These are phyloP conservation scores for Cutaneotrichosporon mucoides DNA, from an alignment of 1,284 basidiomycete genomes.

Conservation along the genomic window DNA sequence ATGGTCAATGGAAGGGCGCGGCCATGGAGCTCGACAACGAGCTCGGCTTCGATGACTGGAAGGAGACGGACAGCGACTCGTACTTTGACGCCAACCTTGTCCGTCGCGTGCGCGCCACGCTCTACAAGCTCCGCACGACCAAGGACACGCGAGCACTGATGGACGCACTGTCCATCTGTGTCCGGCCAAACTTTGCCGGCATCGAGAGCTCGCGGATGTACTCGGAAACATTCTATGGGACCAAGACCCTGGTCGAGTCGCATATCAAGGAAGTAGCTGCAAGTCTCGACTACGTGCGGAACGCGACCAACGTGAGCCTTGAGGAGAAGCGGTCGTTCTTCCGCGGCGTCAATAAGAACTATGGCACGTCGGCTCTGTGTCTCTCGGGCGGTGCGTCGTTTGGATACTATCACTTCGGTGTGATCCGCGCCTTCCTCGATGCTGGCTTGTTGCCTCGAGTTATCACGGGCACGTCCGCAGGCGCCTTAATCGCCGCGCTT, in stretches of 20 bases:
- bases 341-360: conserved; percentile 78
- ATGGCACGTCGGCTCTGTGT: conserved; percentile 83
- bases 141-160: conserved; percentile 79
- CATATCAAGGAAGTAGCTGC: conserved; percentile 75
- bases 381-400: conserved; percentile 91
- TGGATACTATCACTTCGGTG: conserved; percentile 74
- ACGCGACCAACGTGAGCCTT: conserved; percentile 65
- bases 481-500: conserved; percentile 74
- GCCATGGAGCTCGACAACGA: conserved; percentile 76
- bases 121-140: conserved; percentile 30
- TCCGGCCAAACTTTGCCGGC: conserved; percentile 91
- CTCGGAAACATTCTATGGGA: conserved; percentile 79
- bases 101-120: conserved; percentile 38
- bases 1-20: conserved; percentile 73
- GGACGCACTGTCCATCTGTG: conserved; percentile 86
- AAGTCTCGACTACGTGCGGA: conserved; percentile 69
- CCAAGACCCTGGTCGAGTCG: conserved; percentile 82
- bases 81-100: conserved; percentile 73
- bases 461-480: conserved; percentile 84
- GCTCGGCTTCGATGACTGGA: conserved; percentile 83
- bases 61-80: conserved; percentile 71
- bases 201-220: conserved; percentile 86
- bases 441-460: conserved; percentile 81
- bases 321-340: conserved; percentile 94
- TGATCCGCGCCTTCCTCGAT: conserved; percentile 87